Evolutionary conservation across 352 stramenopile species (phyloP).

Genomic region (Phytopythium chamaehyphon): DNA sequence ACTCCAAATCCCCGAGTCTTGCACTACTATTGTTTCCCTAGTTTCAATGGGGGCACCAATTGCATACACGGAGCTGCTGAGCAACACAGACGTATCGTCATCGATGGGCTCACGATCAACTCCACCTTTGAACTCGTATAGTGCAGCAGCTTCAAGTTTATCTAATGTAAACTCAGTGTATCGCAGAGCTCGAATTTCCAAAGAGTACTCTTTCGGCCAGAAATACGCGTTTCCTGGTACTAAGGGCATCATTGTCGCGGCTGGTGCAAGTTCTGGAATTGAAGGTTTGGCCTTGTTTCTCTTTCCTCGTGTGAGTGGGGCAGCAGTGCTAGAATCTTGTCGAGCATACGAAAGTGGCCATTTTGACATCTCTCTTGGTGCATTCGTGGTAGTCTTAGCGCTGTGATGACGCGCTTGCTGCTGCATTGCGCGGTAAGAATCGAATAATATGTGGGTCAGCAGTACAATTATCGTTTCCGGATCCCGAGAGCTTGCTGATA

Average conservation of each 20-base stretch:
- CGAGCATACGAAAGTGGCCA: constrained; percentile 45
- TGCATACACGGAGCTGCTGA: constrained; percentile 17
- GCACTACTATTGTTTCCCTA: neutral
- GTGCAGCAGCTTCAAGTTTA: constrained; percentile 36
- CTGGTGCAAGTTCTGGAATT: neutral
- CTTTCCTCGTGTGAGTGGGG: neutral
- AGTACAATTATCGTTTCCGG: constrained; percentile 45
- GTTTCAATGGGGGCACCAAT: constrained; percentile 17
- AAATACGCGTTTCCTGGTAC: constrained; percentile 30
- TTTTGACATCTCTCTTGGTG: neutral
- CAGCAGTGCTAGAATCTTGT: constrained; percentile 10
- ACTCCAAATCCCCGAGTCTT: constrained; percentile 35
- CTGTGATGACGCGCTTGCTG: constrained; percentile 11
- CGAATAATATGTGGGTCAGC: constrained; percentile 21
- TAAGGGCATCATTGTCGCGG: constrained; percentile 8
- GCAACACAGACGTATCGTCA: neutral
- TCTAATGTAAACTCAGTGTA: constrained; percentile 38
- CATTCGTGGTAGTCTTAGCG: constrained; percentile 11
- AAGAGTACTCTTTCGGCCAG: constrained; percentile 36
- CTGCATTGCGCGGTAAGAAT: constrained; percentile 24
- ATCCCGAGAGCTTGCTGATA: constrained; percentile 43
- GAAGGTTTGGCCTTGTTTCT: neutral
- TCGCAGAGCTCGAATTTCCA: constrained; percentile 26
- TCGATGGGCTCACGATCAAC: neutral
- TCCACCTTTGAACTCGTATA: constrained; percentile 49